Conservation (phyloP, 169 alveolate species). For the Plasmodium berghei region DNA sequence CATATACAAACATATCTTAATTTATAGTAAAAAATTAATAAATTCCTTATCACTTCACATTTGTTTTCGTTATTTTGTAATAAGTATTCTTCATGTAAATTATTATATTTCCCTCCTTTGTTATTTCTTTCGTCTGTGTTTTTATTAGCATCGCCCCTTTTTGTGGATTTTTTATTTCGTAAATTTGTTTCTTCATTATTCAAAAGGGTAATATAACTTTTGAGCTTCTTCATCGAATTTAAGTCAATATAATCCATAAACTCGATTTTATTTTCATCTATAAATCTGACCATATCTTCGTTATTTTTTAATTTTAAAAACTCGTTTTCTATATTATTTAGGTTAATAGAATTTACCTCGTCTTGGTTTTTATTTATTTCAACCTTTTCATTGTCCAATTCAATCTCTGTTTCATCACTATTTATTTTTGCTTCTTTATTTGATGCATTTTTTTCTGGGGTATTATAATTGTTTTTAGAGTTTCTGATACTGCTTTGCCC, state of each 20-base stretch:
- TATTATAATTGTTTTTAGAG: neutral
- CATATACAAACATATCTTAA: conserved; percentile 56
- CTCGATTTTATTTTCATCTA: conserved; percentile 36
- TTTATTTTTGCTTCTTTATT: neutral
- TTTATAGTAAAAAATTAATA: conserved; percentile 47
- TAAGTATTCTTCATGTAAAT: conserved; percentile 15
- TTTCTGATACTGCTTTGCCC: neutral
- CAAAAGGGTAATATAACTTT: conserved; percentile 30
- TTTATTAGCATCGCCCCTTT: neutral
- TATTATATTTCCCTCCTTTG: neutral
- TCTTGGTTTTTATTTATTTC: neutral
- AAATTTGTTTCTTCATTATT: conserved; percentile 41
- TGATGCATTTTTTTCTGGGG: neutral
- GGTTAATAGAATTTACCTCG: neutral
- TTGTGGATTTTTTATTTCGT: conserved; percentile 16
- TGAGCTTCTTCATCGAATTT: conserved; percentile 43
- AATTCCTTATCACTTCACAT: conserved; percentile 35
- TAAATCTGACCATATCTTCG: conserved; percentile 24
- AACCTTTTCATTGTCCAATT: neutral
- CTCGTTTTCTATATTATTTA: neutral
- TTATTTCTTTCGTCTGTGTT: neutral
- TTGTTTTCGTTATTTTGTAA: conserved; percentile 21
- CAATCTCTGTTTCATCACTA: neutral
- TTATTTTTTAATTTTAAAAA: conserved; percentile 48
- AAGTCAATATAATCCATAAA: conserved; percentile 30